Conservation (phyloP, 495 filamentous ascomycete species). For the Sordaria brevicollis region DNA sequence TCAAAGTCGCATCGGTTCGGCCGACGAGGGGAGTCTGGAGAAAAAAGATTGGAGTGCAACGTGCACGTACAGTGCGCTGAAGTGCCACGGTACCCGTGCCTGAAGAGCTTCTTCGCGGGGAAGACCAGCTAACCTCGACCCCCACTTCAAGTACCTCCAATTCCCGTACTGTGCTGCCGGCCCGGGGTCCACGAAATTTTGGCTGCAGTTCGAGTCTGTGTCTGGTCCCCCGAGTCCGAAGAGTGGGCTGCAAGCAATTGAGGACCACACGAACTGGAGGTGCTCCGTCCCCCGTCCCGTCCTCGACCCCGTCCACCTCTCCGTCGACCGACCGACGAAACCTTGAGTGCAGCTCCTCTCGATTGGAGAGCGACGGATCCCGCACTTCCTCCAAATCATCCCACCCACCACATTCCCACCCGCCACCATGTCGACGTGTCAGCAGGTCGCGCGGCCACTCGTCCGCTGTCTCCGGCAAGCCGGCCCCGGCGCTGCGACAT, state of each 20-base stretch:
- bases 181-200: conserved; percentile 11
- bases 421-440: conserved; percentile 54
- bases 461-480: conserved; percentile 50
- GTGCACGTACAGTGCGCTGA: conserved; percentile 10
- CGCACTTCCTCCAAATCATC: background rate
- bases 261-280: background rate
- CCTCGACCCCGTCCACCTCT: conserved; percentile 11
- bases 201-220: background rate
- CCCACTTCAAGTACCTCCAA: background rate
- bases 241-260: background rate
- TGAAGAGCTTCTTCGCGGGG: background rate
- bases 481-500: conserved; percentile 17
- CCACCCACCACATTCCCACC: background rate
- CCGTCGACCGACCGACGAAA: background rate
- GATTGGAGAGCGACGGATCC: conserved; percentile 8
- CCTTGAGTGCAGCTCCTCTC: conserved; percentile 4
- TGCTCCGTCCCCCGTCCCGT: conserved; percentile 1
- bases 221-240: background rate
- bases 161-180: conserved; percentile 1
- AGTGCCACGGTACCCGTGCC: background rate
- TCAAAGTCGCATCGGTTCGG: background rate
- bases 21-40: background rate
- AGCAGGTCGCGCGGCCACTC: conserved; percentile 57
- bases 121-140: background rate
- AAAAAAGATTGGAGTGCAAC: conserved; percentile 21